These are phyloP conservation scores for Pseudogymnoascus sp. DNA, from an alignment of 2,329 filamentous ascomycete species.

Conservation along the genomic window DNA sequence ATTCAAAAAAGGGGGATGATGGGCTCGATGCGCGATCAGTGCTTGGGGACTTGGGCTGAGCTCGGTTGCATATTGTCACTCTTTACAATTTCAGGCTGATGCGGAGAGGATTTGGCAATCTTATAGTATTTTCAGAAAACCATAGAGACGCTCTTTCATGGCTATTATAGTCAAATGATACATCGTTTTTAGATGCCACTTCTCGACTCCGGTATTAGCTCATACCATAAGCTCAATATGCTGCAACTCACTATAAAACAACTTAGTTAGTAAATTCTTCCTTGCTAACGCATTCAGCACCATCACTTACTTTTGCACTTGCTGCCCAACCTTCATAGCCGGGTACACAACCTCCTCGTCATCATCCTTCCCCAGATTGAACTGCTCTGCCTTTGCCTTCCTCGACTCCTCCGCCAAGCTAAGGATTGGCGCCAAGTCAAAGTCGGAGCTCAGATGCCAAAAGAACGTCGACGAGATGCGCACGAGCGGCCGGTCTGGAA, in stretches of 20 bases:
- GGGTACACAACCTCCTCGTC: constrained; percentile 42
- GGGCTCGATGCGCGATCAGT: not conserved
- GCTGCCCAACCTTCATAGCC: constrained; percentile 51
- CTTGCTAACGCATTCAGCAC: not conserved
- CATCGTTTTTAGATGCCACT: not conserved
- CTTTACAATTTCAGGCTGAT: not conserved
- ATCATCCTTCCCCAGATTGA: constrained; percentile 45
- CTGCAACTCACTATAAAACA: not conserved
- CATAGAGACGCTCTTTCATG: not conserved
- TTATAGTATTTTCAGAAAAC: not conserved
- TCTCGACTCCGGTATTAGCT: not conserved
- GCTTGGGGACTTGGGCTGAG: not conserved
- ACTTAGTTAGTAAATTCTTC: not conserved
- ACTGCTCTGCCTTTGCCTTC: constrained; percentile 40
- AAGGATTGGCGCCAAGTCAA: constrained; percentile 46
- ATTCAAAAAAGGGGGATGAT: not conserved
- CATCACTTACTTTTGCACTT: constrained; percentile 46
- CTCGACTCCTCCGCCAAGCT: constrained; percentile 39
- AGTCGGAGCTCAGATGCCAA: constrained; percentile 52
- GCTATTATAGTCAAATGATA: not conserved
- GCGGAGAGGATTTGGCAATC: not conserved
- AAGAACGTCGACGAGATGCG: constrained; percentile 55
- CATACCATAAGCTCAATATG: constrained; percentile 3
- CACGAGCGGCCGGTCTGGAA: constrained; percentile 44
- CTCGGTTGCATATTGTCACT: not conserved